Percentiles rank a stretch among this genome's conserved stretches.
Evolutionary conservation across 306 rosid genomes (phyloP).

Genomic region (Psophocarpus tetragonolobus): DNA sequence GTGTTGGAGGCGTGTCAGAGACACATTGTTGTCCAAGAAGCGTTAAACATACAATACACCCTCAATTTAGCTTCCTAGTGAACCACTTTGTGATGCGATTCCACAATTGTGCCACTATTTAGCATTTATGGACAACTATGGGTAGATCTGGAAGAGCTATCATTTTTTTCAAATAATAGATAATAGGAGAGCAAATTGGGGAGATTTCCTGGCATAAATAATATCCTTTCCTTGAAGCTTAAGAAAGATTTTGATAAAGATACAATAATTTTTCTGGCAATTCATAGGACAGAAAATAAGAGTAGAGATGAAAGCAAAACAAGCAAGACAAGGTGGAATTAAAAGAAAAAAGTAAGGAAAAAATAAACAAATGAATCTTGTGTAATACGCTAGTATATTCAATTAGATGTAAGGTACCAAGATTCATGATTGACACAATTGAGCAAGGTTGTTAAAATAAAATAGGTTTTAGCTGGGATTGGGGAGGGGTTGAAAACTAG

Average conservation of each 20-base stretch:
- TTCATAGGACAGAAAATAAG: constrained; percentile 2
- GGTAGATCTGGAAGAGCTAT: neutral
- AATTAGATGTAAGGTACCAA: neutral
- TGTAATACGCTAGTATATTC: neutral
- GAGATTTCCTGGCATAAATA: neutral
- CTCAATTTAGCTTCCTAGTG: no score
- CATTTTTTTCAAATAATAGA: neutral
- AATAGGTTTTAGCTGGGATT: no score
- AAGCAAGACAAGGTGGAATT: neutral
- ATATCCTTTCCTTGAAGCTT: neutral
- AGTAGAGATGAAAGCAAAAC: neutral
- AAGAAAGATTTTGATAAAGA: neutral
- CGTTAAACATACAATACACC: no score
- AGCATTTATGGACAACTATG: neutral
- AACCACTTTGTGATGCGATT: neutral
- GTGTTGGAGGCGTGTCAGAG: no score
- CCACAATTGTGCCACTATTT: neutral
- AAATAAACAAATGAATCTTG: neutral
- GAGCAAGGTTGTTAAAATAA: no score
- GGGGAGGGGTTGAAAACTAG: no score
- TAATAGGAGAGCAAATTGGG: neutral
- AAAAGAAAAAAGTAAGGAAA: neutral
- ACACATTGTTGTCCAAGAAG: no score
- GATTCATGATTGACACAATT: neutral
- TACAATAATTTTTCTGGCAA: neutral